Percentiles rank a stretch among this genome's conserved stretches.
Evolutionary conservation across 805 yeast species (phyloP).

Genomic region (Monosporozyma siamensis): DNA sequence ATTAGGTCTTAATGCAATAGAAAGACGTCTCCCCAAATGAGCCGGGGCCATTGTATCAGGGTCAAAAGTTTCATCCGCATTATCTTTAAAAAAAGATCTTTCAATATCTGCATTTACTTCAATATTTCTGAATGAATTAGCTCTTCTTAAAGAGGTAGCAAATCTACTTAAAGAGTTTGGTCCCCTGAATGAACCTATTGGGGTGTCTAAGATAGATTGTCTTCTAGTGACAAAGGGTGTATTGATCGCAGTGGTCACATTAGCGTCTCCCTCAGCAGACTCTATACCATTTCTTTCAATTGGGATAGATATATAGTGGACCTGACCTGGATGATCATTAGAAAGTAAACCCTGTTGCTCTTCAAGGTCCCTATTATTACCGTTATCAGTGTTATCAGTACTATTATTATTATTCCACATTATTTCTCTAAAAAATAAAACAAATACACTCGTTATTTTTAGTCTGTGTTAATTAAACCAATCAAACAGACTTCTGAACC

Average conservation of each 20-base stretch:
- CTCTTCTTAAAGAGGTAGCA: slow-evolving; percentile 71
- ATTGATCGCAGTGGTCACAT: background rate
- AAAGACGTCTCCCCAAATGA: slow-evolving; percentile 51
- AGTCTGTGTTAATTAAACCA: background rate
- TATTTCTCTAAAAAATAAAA: background rate
- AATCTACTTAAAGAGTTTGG: slow-evolving; percentile 64
- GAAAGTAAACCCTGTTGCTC: background rate
- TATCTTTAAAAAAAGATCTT: slow-evolving; percentile 55
- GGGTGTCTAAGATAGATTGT: slow-evolving; percentile 35
- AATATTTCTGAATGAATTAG: slow-evolving; percentile 59
- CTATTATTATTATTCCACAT: background rate
- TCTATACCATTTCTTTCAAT: background rate
- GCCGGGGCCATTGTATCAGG: slow-evolving; percentile 63
- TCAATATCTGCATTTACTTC: slow-evolving; percentile 35
- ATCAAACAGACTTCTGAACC: too few species aligned
- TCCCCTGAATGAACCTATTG: slow-evolving; percentile 54
- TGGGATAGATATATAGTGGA: slow-evolving; percentile 1
- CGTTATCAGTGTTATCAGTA: background rate
- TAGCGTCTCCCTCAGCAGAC: background rate
- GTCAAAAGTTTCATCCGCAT: slow-evolving; percentile 56
- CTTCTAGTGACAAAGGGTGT: slow-evolving; percentile 18
- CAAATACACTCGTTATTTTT: too few species aligned
- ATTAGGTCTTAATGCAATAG: slow-evolving; percentile 25
- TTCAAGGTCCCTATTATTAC: slow-evolving; percentile 6
- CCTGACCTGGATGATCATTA: background rate